Base-by-base conservation (phyloP, 1,284 basidiomycete genomes). In the Sporisorium sorghi region DNA sequence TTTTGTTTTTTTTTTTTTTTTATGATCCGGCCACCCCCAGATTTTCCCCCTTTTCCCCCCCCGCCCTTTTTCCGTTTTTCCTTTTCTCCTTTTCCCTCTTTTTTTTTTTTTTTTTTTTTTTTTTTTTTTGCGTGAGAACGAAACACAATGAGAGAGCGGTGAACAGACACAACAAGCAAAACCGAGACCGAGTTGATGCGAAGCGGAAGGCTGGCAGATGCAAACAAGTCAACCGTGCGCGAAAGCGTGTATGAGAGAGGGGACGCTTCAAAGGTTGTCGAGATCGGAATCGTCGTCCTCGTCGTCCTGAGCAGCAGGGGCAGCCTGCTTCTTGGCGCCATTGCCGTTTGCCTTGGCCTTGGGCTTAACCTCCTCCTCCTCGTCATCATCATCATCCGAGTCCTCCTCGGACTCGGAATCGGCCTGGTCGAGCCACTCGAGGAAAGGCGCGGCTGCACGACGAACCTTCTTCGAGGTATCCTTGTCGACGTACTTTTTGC, bases 401-500 rank as follows among this genome's bases (percentile, higher is more conserved):
- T 83, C 82, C 33, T 82, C 78, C 33, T 83, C 81, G 14, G 79
- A 79, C 28, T 78, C 76, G 50, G 68, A 72, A 37, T 83, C 81
- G 12, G 82, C 83, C 64, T 84, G 71, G 32, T 83, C 80, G 11
- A 84, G 74, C 83, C 83, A 84, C 52, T 81, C 77, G 83, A 99
- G 87, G 88, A 99, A 97, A 0, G 95, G 93, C 83, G 93, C 93
- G 73, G 93, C 93, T 23, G 93, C 93, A 87, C 96, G 94, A 77
- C 96, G 89, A 59, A 99, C 94, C 86, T 90, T 94, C 89, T 98
- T 99, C 85, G 91, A 93, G 43, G 89, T 91, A 28, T 98, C 94
- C 87, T 93, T 94, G 86, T 96, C 93, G 61, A 96, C 93, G 84
- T 97, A 98, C 88, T 99, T 83, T 88, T 93, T 97, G 86, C 91